These are phyloP conservation scores for Colletotrichum filicis DNA, from an alignment of 2,329 filamentous ascomycete species.

Conservation along the genomic window DNA sequence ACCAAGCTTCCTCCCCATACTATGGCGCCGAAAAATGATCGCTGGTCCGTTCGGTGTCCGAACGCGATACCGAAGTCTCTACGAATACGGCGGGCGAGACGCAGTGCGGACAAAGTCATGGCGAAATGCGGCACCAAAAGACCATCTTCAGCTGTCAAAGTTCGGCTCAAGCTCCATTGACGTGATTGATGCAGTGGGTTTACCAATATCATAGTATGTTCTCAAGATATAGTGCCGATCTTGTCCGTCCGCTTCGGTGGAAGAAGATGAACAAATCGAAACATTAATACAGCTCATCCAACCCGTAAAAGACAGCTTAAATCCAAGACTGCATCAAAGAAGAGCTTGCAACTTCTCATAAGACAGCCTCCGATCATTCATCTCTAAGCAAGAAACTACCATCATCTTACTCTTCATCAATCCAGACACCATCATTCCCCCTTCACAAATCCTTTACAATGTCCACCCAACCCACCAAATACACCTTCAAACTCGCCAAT, in stretches of 20 bases:
- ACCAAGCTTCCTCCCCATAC: not conserved
- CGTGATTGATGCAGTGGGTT: no score
- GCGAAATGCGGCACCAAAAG: not conserved
- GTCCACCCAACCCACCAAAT: not conserved
- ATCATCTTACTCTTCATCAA: not conserved
- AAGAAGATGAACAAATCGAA: not conserved
- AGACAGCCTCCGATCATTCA: no score
- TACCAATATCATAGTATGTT: no score
- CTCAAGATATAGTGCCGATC: rapidly evolving
- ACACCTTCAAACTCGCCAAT: constrained; percentile 1
- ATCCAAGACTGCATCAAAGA: no score
- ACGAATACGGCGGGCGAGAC: not conserved
- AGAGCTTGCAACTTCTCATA: no score
- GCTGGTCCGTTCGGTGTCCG: not conserved
- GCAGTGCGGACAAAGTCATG: not conserved
- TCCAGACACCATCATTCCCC: no score
- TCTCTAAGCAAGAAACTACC: no score
- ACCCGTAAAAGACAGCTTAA: no score
- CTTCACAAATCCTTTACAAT: not conserved
- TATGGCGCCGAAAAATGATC: not conserved
- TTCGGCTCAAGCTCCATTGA: not conserved
- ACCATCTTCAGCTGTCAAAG: not conserved
- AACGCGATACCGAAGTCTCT: not conserved
- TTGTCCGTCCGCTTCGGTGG: not conserved
- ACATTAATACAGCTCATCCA: not conserved